Conservation (phyloP, 257 asterid genomes). For the Datura wrightii region DNA sequence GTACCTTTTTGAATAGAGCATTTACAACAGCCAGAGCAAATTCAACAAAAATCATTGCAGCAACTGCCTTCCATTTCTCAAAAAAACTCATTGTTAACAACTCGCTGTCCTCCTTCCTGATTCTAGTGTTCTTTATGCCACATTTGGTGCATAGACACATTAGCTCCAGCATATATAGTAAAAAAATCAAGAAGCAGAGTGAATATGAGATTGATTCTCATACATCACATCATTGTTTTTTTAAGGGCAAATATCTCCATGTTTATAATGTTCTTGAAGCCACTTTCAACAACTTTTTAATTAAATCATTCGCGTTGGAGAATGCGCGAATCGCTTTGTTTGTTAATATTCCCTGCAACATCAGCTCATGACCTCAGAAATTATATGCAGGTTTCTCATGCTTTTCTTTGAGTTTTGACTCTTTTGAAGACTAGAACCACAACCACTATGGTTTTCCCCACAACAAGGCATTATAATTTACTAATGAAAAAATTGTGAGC, state of each 20-base stretch:
- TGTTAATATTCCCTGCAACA: constrained; percentile 11
- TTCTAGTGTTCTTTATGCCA: background rate
- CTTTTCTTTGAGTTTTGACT: background rate
- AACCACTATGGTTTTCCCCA: background rate
- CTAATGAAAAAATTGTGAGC: background rate
- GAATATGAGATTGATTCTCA: constrained; percentile 23
- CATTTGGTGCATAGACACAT: background rate
- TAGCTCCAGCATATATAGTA: background rate
- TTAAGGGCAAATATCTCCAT: constrained; percentile 23
- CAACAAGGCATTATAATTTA: background rate
- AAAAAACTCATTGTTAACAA: constrained; percentile 25
- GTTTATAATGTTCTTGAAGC: background rate
- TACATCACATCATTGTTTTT: constrained; percentile 24
- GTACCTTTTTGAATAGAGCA: constrained; percentile 12
- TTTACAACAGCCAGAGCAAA: constrained; percentile 33
- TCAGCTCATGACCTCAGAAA: constrained; percentile 31
- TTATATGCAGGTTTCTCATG: background rate
- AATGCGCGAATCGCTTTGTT: background rate
- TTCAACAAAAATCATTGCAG: constrained; percentile 31
- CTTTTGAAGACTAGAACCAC: background rate
- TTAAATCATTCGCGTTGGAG: constrained; percentile 7
- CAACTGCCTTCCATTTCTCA: constrained; percentile 27
- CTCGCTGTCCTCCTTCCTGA: background rate
- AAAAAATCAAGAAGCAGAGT: background rate
- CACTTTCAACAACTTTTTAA: constrained; percentile 19